Evolutionary conservation across 2,329 filamentous ascomycete genomes (phyloP), one percentile per base, ranked within the genome.

Genomic region (Decorospora gaudefroyi): DNA sequence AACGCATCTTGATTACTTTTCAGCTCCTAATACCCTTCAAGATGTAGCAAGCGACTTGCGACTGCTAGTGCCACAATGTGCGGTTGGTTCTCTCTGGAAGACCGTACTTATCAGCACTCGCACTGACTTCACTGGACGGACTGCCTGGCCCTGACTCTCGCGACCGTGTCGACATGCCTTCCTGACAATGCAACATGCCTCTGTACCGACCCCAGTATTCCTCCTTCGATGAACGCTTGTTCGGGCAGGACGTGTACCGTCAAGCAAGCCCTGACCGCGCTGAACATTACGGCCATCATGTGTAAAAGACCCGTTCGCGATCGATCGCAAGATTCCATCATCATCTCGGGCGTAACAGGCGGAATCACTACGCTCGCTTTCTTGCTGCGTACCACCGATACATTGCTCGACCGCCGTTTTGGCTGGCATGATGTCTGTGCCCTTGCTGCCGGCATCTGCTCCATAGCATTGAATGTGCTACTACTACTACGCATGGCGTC

Each of bases 371-470:
- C 31, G 9, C 11, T 42, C 7, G 19, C 38, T 30, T 35, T n/a
- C n/a, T 4, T 35, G 16, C 15, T 34, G 23, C 30, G 30, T n/a
- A 30, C 30, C 3, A 26, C 29, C 4, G 23, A 34, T 29, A 30
- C 15, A 9, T 22, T 35, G 15, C n/a, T 35, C 5, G 17, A 15
- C n/a, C 9, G 39, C 6, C 31, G 21, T 10, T 42, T 42, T 26
- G 30, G 23, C 5, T 42, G 39, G 39, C 19, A 35, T 16, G 39
- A 42, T 22, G 39, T 30, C 26, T 35, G 30, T 23, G 15, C 39
- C 5, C 18, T 29, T 18, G 39, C 22, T 6, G 39, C 39, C 21
- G 30, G 39, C 4, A 28, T 29, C 13, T 28, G 22, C 15, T 32
- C 23, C 16, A 21, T 35, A 4, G 30, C 39, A 2, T 27, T 42